Base-by-base conservation (phyloP, 148 eudicot species). In the Cornus suecica region DNA sequence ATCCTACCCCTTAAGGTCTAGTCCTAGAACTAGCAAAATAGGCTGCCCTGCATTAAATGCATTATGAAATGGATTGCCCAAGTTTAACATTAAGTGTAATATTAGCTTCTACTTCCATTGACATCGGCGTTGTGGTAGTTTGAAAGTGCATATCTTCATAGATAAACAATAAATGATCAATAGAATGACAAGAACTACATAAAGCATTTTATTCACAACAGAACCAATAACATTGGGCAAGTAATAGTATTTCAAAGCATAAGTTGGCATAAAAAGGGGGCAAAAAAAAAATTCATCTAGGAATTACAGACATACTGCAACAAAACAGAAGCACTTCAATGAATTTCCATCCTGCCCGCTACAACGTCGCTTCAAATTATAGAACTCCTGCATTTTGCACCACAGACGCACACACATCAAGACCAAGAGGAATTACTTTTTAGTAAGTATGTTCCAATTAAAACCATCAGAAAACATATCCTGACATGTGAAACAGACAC, bases 311-410 rank as follows among this genome's bases (percentile, higher is more conserved):
- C 92, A 66, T 88, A 91, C 97, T 58, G 97, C 89, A 67, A 92
- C 90, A 61, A 92, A 79, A 81, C 97, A 92, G 60, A 81, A 84
- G 87, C 92, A 92, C 80, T 83, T 84, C 69, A 88, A 76, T 29
- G 90, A 90, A 76, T 86, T 92, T 74, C 92, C 89, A 67, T 88
- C 90, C 70, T 71, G 85, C 20, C 94, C 88, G 76, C 78, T 74
- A 81, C 92, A 92, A 68, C 94, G 86, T 69, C 90, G 80, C 84
- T 92, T 92, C 77, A 92, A 79, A 78, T 90, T 89, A 82, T 90
- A 88, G 78, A 92, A 90, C 78, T 92, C 97, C 97, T 90, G 87
- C 68, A 58, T 75, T 23, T 66, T 64, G 68, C 48, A 63, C 72
- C 3, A 62, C 65, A 65, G 8, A 25, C 30, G 52, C 23, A 10